Evolutionary conservation across 208 protist species (phyloP), one percentile per base, ranked within the genome.

Genomic region (Porcisia hertigi): DNA sequence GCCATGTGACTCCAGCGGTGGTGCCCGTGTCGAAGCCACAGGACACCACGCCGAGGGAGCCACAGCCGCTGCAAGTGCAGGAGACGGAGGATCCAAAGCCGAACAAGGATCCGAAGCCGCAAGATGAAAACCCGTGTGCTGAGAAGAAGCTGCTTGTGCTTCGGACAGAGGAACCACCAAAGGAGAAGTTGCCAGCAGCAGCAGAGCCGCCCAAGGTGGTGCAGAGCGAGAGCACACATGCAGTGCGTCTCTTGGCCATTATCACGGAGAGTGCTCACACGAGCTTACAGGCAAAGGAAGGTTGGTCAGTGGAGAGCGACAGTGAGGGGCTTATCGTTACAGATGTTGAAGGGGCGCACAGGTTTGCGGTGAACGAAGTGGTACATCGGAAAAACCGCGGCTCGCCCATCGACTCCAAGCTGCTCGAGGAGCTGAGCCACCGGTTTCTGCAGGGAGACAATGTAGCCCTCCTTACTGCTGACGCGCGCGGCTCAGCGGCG

Each of bases 371-470:
- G 57, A 85, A 92, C 64, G 86, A 94, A 76, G 69, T 89, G 49
- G 76, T 88, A 45, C 49, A 30, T 39, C 89, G 87, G 43, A 52
- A 60, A 47, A 78, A 71, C 58, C 75, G 82, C 73, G 76, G 69
- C 65, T 59, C 77, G 23, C 53, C 65, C 12, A 71, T 94, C 20
- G 71, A 72, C 52, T 86, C 86, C 12, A 55, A 34, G 1, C 43
- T 79, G 57, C 65, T 94, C 14, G 89, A 94, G 69, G 66, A 79
- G 45, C 34, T 87, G 39, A 73, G 80, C 43, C 71, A 75, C 58
- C 64, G 72, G 36, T 91, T 94, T 63, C 49, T 90, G 55, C 64
- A 71, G 18, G 87, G 89, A 43, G 63, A 88, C 69, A 91, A 91
- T 79, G 76, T 87, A 12, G 85, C 87, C 49, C 63, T 94, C 45